Base-by-base conservation (phyloP, 192 early-diverging fungal species). In the Coemansia sp. region DNA sequence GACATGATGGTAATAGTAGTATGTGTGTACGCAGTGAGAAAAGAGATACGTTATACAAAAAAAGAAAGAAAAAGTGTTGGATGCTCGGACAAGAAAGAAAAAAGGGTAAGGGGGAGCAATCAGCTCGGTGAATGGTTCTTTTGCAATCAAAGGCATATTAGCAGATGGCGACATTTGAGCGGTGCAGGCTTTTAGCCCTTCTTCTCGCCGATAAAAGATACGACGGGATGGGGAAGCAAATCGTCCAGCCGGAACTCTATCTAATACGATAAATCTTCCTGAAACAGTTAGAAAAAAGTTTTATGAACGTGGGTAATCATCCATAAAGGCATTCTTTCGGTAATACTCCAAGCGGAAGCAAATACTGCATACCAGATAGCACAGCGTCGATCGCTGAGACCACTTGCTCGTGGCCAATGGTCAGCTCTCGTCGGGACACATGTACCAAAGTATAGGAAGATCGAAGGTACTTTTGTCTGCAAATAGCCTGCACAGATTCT, bases 1-100 rank as follows among this genome's bases (percentile, higher is more conserved):
- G 71, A 46, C 77, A 78, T 78, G 57, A 38, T 27, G 11, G 43
- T 40, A 12, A 46, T 41, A 20, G 13, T 40, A 40, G 13, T 24
- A 29, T 43, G 16, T 11, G 36, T 24, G 16, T 7, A 65, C 10
- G 31, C 36, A 34, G 31, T 36, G 60, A 33, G 11, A 13, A 15
- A 10, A 34, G 16, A 38, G 36, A 38, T 38, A 38, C 36, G 36
- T 38, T 38, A 10, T 38, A 38, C 36, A 63, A 40, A 33, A 55
- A 8, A 16, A 29, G 20, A 29, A n/a, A 38, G 40, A 9, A 63
- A 16, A 20, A 63, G 12, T 5, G 16, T 44, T 44, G 13, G 12
- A 44, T 44, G 15, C 11, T 44, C 33, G 47, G n/a, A n/a, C 47
- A 52, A 52, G 20, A 16, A 18, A 47, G 44, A 47, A 47, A 52